phyloP scores from a whole-genome alignment of 2,329 filamentous ascomycete species.

The Arthrobotrys sinensis region DNA sequence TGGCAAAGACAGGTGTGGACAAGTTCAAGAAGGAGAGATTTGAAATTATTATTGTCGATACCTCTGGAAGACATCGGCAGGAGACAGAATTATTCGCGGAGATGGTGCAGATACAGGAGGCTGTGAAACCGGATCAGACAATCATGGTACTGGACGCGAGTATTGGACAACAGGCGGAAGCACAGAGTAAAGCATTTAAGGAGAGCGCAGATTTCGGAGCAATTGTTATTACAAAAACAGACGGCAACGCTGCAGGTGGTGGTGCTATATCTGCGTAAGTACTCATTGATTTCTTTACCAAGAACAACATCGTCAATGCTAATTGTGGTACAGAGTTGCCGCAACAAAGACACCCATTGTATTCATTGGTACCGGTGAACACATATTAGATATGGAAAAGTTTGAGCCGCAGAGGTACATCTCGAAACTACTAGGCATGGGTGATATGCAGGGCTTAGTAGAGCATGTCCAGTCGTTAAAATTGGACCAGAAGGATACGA shows the following conservation, averaged over 20 bases:
- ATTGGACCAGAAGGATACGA: slow-evolving; percentile 97
- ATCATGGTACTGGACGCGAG: slow-evolving; percentile 98
- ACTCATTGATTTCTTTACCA: background rate
- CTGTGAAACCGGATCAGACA: slow-evolving; percentile 92
- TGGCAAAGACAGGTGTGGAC: slow-evolving; percentile 94
- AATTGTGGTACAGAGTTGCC: slow-evolving; percentile 73
- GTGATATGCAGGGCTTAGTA: slow-evolving; percentile 93
- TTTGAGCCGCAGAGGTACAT: slow-evolving; percentile 95
- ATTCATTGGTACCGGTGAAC: slow-evolving; percentile 97
- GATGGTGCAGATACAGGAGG: slow-evolving; percentile 95
- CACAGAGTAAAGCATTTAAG: slow-evolving; percentile 96
- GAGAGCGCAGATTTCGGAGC: slow-evolving; percentile 96
- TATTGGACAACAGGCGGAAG: slow-evolving; percentile 95
- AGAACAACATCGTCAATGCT: background rate
- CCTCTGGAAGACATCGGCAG: slow-evolving; percentile 92
- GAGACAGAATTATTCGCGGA: slow-evolving; percentile 96
- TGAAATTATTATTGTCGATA: slow-evolving; percentile 98
- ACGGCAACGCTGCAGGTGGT: slow-evolving; percentile 94
- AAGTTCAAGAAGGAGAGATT: slow-evolving; percentile 99
- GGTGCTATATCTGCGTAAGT: slow-evolving; percentile 87
- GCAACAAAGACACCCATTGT: slow-evolving; percentile 97
- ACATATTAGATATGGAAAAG: slow-evolving; percentile 93
- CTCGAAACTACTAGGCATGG: slow-evolving; percentile 94
- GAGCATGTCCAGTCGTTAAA: slow-evolving; percentile 97
- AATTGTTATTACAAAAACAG: slow-evolving; percentile 99